These are phyloP conservation scores for Magnaporthales sp. DNA, from an alignment of 2,329 filamentous ascomycete genomes.

Conservation along the genomic window DNA sequence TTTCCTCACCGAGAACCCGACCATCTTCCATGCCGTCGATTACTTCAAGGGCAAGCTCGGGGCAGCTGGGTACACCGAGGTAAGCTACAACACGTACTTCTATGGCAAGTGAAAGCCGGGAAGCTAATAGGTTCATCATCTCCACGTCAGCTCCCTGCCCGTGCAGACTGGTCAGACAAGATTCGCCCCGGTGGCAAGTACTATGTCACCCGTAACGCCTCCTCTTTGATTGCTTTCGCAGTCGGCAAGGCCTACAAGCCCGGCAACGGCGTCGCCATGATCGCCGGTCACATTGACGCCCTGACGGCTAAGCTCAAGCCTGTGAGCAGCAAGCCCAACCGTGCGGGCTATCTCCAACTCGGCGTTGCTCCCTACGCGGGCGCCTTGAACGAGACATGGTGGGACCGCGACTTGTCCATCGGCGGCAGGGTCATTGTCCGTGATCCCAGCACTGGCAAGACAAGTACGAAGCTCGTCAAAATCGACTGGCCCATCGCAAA, in stretches of 20 bases:
- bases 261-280: constrained; percentile 27
- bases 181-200: constrained; percentile 57
- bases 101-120: neutral
- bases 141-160: constrained; percentile 56
- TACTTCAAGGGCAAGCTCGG: constrained; percentile 67
- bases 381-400: constrained; percentile 83
- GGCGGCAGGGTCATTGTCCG: constrained; percentile 83
- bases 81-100: constrained; percentile 23
- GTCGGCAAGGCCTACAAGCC: constrained; percentile 25
- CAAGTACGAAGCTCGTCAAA: constrained; percentile 75
- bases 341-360: constrained; percentile 79
- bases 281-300: constrained; percentile 90
- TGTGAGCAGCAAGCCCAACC: constrained; percentile 73
- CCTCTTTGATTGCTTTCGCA: constrained; percentile 27
- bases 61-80: constrained; percentile 63
- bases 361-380: constrained; percentile 92
- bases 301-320: constrained; percentile 88
- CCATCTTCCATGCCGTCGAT: constrained; percentile 82
- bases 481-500: constrained; percentile 90
- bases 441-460: constrained; percentile 64
- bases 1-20: constrained; percentile 85
- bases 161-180: constrained; percentile 66
- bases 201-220: constrained; percentile 25
- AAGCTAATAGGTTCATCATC: constrained; percentile 10
- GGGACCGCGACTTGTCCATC: constrained; percentile 89